Percentiles rank a stretch among this genome's conserved stretches.
These are phyloP conservation scores for Urochloa ruziziensis DNA, from an alignment of 176 grass and related monocot species.

Conservation along the genomic window DNA sequence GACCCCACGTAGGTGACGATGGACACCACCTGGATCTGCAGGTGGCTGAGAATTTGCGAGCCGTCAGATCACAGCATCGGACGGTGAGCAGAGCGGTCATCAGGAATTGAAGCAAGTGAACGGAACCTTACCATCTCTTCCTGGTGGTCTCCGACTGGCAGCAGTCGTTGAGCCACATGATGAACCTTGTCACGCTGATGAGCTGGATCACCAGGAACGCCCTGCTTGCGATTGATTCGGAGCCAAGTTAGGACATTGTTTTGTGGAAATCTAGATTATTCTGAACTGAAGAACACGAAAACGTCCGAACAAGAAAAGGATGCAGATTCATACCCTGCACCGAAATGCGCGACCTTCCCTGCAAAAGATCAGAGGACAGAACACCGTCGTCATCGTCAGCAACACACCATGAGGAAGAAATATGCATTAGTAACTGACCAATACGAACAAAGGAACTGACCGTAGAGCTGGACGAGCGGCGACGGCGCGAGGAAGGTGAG, in stretches of 20 bases:
- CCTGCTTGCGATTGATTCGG: slow-evolving; percentile 36
- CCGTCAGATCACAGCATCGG: slow-evolving; percentile 8
- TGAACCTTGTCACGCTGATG: slow-evolving; percentile 88
- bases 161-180: slow-evolving; percentile 92
- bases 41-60: no score
- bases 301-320: neutral
- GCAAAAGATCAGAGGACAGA: slow-evolving; percentile 12
- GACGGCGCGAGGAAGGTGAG: slow-evolving; percentile 82
- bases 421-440: neutral
- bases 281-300: neutral
- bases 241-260: slow-evolving; percentile 10
- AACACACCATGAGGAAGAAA: neutral
- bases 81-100: neutral
- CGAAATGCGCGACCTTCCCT: slow-evolving; percentile 89
- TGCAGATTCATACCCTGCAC: slow-evolving; percentile 64
- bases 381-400: neutral
- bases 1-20: slow-evolving; percentile 58
- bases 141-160: slow-evolving; percentile 64
- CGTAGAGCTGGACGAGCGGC: slow-evolving; percentile 82
- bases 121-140: slow-evolving; percentile 68
- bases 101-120: neutral
- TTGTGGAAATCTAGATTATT: neutral
- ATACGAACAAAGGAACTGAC: slow-evolving; percentile 31
- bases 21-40: slow-evolving; percentile 65
- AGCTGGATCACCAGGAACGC: slow-evolving; percentile 91